These are phyloP conservation scores for Annulohypoxylon moriforme DNA, from an alignment of 495 filamentous ascomycete species.

Conservation along the genomic window DNA sequence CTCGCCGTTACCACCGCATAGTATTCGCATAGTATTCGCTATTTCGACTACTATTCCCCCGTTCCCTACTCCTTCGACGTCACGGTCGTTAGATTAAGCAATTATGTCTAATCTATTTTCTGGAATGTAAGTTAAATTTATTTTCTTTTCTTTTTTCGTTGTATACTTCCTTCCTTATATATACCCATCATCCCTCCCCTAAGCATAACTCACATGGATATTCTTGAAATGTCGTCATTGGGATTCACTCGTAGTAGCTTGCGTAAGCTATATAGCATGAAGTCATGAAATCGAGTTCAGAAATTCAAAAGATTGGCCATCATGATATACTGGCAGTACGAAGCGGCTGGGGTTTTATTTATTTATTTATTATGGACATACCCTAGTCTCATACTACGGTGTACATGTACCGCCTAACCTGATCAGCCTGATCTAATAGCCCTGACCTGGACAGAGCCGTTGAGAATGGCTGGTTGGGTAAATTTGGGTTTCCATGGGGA, in stretches of 20 bases:
- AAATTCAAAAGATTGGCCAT: not conserved
- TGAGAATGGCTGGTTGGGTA: constrained; percentile 15
- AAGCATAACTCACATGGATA: not conserved
- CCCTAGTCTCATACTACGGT: constrained; percentile 7
- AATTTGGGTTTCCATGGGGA: constrained; percentile 15
- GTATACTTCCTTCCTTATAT: constrained; percentile 4
- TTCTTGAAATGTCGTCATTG: not conserved
- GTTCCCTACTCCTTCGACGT: constrained; percentile 38
- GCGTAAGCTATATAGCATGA: constrained; percentile 3
- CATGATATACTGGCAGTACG: constrained; percentile 10
- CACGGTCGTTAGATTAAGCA: constrained; percentile 33
- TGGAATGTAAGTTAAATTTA: constrained; percentile 75
- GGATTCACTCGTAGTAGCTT: constrained; percentile 7
- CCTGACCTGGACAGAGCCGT: constrained; percentile 13
- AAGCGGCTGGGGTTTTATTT: constrained; percentile 3
- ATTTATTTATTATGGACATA: constrained; percentile 26
- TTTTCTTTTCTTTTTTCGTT: constrained; percentile 26
- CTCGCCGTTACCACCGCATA: constrained; percentile 1
- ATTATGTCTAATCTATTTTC: constrained; percentile 82
- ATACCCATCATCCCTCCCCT: not conserved
- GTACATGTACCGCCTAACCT: constrained; percentile 21
- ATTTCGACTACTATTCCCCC: constrained; percentile 3
- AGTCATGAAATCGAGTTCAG: constrained; percentile 3
- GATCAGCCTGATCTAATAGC: constrained; percentile 28
- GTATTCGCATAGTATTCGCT: not conserved